phyloP scores from a whole-genome alignment of 148 eudicot species.

The Drosera capensis region DNA sequence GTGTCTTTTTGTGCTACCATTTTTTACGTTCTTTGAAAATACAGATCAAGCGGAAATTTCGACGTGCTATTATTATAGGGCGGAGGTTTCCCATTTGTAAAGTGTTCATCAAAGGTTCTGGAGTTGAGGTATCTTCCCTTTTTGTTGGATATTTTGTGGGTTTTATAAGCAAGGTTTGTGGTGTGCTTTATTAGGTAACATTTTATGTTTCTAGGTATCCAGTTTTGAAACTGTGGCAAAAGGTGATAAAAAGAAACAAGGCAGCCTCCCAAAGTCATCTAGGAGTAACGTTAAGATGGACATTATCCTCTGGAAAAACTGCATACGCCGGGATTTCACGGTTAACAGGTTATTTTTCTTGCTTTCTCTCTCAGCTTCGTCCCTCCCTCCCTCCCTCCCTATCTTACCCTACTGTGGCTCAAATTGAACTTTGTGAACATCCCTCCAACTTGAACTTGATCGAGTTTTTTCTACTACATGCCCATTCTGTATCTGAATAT shows the following conservation, averaged over 20 bases:
- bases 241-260: conserved; percentile 17
- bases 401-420: too few species aligned
- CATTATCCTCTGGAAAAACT: conserved; percentile 45
- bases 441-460: neutral
- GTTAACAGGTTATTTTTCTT: conserved; percentile 48
- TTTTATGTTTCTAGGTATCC: conserved; percentile 48
- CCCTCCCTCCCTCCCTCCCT: too few species aligned
- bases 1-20: neutral
- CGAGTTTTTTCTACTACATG: neutral
- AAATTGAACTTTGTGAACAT: too few species aligned
- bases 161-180: neutral
- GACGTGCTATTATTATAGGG: conserved; percentile 55
- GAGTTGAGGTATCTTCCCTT: conserved; percentile 50
- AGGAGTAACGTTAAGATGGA: conserved; percentile 40
- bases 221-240: conserved; percentile 57
- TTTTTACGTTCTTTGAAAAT: conserved; percentile 5
- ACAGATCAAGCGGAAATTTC: conserved; percentile 45
- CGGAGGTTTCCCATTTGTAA: conserved; percentile 69
- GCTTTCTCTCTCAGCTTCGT: neutral
- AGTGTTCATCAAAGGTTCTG: conserved; percentile 44
- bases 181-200: neutral
- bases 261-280: conserved; percentile 18
- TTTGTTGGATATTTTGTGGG: neutral
- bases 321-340: conserved; percentile 72
- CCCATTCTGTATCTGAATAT: conserved; percentile 2